Base-by-base conservation (phyloP, 345 rosid species). In the Durio zibethinus region DNA sequence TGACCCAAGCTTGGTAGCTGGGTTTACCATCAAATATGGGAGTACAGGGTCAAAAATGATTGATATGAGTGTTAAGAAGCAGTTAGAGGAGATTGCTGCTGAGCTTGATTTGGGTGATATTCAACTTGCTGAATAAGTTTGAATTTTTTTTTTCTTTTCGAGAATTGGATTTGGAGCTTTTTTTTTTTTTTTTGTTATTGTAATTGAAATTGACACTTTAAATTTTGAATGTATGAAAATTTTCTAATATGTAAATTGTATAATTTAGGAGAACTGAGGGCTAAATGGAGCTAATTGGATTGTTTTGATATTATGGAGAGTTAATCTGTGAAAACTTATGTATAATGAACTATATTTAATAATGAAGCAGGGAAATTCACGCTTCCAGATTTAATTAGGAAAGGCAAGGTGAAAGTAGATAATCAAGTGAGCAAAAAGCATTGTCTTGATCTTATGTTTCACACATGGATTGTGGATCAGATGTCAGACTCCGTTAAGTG, bases 41-140 rank as follows among this genome's bases (percentile, higher is more conserved):
- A 79, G 10, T 12, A 73, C 89, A 0, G 98, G 98, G 25, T 95
- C 99, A 0, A 95, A 90, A 84, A 74, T 92, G 56, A 93, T 95
- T 80, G 99, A 95, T 68, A 85, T 93, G 99, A 95, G 99, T 73
- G 98, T 92, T 33, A 93, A 90, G 96, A 95, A 88, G 79, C 99
- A 95, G 87, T 85, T 95, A 80, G 96, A 92, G 60, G 98, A 95
- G 79, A 92, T 95, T 56, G 89, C 98, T 43, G 81, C 88, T 1
- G 91, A 93, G 88, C 88, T 93, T 64, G 98, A 93, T 31, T 84
- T 91, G 82, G 89, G 90, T 40, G 97, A 93, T 63, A 86, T 95
- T 84, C 85, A 88, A 74, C 88, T 92, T 25, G 83, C 89, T 76
- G 75, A 79, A 27, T 90, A 84, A 88, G 52, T 4, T 43, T 53